These are phyloP conservation scores for Lasiodiplodia gonubiensis DNA, from an alignment of 2,329 filamentous ascomycete species.

Conservation along the genomic window DNA sequence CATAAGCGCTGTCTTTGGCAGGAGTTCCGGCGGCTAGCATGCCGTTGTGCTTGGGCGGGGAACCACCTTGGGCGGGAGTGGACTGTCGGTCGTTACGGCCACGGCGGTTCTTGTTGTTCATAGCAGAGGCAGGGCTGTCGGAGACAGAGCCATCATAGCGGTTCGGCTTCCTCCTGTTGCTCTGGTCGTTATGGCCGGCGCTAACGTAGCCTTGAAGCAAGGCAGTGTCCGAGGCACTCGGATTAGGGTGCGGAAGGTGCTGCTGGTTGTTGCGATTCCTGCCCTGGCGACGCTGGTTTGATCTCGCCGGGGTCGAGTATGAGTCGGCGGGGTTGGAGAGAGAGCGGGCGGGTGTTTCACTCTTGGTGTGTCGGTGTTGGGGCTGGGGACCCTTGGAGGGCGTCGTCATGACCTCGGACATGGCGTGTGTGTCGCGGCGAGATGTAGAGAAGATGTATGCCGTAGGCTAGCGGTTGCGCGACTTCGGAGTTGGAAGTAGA, in stretches of 20 bases:
- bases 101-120: constrained; percentile 17
- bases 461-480: neutral
- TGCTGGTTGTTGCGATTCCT: constrained; percentile 43
- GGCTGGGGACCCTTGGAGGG: constrained; percentile 43
- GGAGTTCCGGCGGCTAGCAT: constrained; percentile 39
- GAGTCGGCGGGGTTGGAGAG: constrained; percentile 35
- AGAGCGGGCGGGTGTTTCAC: constrained; percentile 32
- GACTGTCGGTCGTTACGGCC: constrained; percentile 13
- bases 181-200: constrained; percentile 30
- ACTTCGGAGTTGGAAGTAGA: neutral
- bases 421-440: neutral
- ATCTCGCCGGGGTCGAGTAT: constrained; percentile 34
- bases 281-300: constrained; percentile 39
- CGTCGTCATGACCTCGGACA: constrained; percentile 30
- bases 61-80: constrained; percentile 2
- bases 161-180: constrained; percentile 1
- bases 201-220: constrained; percentile 32
- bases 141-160: constrained; percentile 52
- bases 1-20: constrained; percentile 68
- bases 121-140: constrained; percentile 35
- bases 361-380: constrained; percentile 39
- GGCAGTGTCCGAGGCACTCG: constrained; percentile 22
- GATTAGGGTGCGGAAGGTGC: constrained; percentile 13
- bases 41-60: constrained; percentile 21
- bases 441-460: neutral